A percentile compares a stretch with the other conserved stretches of the same genome.
Conservation (phyloP, 2,329 filamentous ascomycete species). For the Diaporthe humulicola region DNA sequence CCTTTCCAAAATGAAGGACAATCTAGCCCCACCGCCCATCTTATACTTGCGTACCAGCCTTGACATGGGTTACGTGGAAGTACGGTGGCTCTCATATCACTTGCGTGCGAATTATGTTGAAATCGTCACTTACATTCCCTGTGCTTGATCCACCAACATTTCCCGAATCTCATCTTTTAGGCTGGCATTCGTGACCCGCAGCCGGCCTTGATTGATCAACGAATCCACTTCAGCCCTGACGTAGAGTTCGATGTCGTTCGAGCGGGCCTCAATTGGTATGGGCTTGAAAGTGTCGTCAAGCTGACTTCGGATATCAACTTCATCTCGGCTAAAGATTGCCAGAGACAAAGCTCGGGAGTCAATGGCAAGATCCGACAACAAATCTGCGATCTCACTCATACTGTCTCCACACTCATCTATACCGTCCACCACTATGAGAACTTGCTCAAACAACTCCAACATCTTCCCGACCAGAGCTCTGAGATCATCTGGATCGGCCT, state of each 20-base stretch:
- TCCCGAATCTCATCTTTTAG: neutral
- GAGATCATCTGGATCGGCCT: neutral
- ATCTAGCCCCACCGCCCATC: too few relatives aligned
- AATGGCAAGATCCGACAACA: neutral
- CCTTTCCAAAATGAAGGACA: too few relatives aligned
- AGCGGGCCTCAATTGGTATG: neutral
- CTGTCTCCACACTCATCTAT: neutral
- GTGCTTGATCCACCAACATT: neutral
- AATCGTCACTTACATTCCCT: neutral
- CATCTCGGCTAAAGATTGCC: neutral
- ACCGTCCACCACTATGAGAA: neutral
- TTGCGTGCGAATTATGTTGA: accelerated
- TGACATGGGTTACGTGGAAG: too few relatives aligned
- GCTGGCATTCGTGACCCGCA: neutral
- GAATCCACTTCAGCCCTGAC: neutral
- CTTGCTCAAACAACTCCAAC: neutral
- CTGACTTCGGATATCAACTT: neutral
- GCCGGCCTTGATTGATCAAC: neutral
- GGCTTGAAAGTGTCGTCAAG: neutral
- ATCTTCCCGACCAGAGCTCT: neutral
- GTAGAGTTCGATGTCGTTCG: neutral
- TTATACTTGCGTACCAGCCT: too few relatives aligned
- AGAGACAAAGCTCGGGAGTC: neutral
- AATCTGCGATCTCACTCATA: neutral
- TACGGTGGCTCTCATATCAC: too few relatives aligned